phyloP scores from a whole-genome alignment of 2,329 filamentous ascomycete genomes.

The Chrysosporium keratinophilum region DNA sequence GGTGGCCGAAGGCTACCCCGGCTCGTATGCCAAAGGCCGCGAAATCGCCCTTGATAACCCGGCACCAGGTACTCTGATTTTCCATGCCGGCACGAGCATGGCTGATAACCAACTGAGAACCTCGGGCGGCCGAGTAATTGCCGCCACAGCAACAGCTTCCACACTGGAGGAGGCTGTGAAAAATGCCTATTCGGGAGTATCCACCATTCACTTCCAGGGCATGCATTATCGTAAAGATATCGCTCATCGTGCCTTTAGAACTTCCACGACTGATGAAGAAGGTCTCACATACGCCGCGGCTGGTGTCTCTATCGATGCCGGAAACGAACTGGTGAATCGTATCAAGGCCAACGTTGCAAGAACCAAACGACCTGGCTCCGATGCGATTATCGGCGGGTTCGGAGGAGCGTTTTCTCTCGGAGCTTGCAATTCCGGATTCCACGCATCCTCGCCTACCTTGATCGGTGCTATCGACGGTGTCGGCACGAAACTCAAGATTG shows the following conservation, averaged over 20 bases:
- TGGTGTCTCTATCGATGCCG: constrained; percentile 87
- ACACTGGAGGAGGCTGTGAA: constrained; percentile 73
- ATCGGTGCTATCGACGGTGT: constrained; percentile 96
- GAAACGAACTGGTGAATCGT: constrained; percentile 80
- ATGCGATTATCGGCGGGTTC: constrained; percentile 91
- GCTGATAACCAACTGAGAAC: constrained; percentile 57
- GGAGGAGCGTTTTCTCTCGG: constrained; percentile 76
- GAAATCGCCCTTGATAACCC: constrained; percentile 48
- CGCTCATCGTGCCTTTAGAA: constrained; percentile 55
- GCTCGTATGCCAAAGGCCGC: constrained; percentile 70
- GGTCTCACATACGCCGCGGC: constrained; percentile 81
- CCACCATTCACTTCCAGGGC: constrained; percentile 68
- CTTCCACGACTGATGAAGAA: constrained; percentile 19
- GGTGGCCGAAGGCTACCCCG: constrained; percentile 83
- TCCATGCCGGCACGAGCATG: constrained; percentile 81
- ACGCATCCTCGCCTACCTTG: constrained; percentile 62
- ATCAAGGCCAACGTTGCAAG: constrained; percentile 86
- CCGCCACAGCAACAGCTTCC: constrained; percentile 67
- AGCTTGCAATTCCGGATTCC: constrained; percentile 58
- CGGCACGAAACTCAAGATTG: constrained; percentile 93
- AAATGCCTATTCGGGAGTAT: constrained; percentile 76
- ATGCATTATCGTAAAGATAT: constrained; percentile 95
- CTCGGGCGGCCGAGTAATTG: constrained; percentile 83
- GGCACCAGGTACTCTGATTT: constrained; percentile 56
- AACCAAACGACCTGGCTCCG: constrained; percentile 74